These are phyloP conservation scores for Hanseniaspora meyeri DNA, from an alignment of 805 yeast genomes.

Conservation along the genomic window DNA sequence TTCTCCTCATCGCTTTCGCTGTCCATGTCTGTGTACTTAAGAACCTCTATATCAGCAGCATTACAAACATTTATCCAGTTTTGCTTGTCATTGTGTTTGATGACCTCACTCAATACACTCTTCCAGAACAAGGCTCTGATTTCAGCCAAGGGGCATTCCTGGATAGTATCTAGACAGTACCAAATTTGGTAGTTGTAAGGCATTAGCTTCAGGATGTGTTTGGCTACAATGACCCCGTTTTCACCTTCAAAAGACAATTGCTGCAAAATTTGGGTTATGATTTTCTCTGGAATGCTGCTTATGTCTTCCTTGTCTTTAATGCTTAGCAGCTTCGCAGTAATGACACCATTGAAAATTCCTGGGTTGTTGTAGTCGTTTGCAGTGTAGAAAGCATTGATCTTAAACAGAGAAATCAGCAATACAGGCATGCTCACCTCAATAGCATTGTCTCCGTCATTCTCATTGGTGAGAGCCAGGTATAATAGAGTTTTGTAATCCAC, in stretches of 20 bases:
- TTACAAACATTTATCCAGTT: conserved; percentile 1
- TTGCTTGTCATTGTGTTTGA: conserved; percentile 24
- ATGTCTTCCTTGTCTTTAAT: neutral
- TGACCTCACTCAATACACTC: conserved; percentile 54
- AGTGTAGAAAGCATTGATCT: conserved; percentile 9
- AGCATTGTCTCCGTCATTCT: neutral
- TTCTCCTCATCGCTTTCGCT: conserved; percentile 1
- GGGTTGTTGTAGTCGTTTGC: conserved; percentile 12
- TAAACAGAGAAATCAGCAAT: conserved; percentile 1
- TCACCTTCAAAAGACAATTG: conserved; percentile 2
- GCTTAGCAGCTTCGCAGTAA: neutral
- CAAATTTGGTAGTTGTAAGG: conserved; percentile 21
- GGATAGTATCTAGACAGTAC: conserved; percentile 40
- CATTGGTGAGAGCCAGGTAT: conserved; percentile 18
- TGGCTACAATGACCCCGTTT: neutral
- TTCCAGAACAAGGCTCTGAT: conserved; percentile 50
- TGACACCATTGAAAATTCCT: conserved; percentile 2
- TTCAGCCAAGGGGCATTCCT: conserved; percentile 51
- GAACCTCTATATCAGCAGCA: conserved; percentile 3
- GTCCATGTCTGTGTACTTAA: conserved; percentile 2
- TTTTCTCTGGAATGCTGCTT: neutral
- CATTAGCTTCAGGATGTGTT: conserved; percentile 8
- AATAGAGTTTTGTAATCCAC: conserved; percentile 28
- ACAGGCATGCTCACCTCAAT: neutral
- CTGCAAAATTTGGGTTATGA: conserved; percentile 8